A percentile compares a stretch with the other conserved stretches of the same genome.
Conservation (phyloP, 2,329 filamentous ascomycete genomes). For the Pseudocercospora fuligena region DNA sequence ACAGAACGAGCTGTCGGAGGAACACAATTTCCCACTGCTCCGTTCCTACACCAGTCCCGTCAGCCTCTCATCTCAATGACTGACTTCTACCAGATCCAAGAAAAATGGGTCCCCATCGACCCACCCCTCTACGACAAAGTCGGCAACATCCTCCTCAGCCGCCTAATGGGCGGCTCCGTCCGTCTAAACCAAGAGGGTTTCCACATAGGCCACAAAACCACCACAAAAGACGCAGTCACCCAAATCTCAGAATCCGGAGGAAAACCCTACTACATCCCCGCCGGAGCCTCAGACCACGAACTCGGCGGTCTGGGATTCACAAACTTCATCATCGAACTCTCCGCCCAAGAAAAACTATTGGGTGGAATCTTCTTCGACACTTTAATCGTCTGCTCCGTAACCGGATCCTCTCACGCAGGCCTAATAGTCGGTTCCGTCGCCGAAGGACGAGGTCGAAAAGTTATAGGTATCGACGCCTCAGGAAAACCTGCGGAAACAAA, state of each 20-base stretch:
- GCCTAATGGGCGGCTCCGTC: slow-evolving; percentile 59
- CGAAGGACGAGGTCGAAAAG: slow-evolving; percentile 52
- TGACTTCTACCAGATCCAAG: slow-evolving; percentile 22
- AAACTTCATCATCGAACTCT: slow-evolving; percentile 72
- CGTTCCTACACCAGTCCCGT: background rate
- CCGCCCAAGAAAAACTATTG: slow-evolving; percentile 64
- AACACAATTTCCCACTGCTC: background rate
- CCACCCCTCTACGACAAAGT: slow-evolving; percentile 50
- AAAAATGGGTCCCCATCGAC: slow-evolving; percentile 41
- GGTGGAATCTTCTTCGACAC: slow-evolving; percentile 70
- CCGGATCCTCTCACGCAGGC: slow-evolving; percentile 71
- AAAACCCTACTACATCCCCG: slow-evolving; percentile 73
- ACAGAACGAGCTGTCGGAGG: background rate
- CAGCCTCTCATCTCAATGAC: background rate
- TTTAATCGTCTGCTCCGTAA: slow-evolving; percentile 68
- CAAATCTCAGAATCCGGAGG: slow-evolving; percentile 60
- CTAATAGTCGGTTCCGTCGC: slow-evolving; percentile 74
- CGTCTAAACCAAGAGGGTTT: slow-evolving; percentile 63
- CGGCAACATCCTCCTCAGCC: slow-evolving; percentile 72
- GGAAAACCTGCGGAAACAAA: slow-evolving; percentile 66
- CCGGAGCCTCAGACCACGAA: slow-evolving; percentile 72
- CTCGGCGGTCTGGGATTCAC: slow-evolving; percentile 73
- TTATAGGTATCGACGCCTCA: slow-evolving; percentile 71
- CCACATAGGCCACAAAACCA: slow-evolving; percentile 67
- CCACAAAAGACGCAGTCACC: slow-evolving; percentile 59